These are phyloP conservation scores for Clonostachys rosea DNA, from an alignment of 2,329 filamentous ascomycete genomes.

Conservation along the genomic window DNA sequence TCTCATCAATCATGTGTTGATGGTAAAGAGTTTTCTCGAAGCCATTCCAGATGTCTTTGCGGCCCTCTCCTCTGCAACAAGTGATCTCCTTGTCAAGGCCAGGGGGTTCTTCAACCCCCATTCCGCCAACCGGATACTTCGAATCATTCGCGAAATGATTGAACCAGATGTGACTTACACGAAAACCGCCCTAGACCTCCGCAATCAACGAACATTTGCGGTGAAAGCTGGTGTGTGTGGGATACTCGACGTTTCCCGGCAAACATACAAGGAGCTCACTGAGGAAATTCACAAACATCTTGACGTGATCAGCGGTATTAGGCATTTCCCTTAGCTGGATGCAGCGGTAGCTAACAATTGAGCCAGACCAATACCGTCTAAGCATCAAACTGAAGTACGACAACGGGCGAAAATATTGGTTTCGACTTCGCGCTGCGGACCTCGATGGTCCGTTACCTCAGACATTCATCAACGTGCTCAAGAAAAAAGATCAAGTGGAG, in stretches of 20 bases:
- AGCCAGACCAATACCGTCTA: background rate
- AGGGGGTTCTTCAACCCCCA: slow-evolving; percentile 64
- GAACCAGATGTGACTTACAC: slow-evolving; percentile 80
- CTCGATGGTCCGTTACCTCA: slow-evolving; percentile 60
- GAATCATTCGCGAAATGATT: slow-evolving; percentile 64
- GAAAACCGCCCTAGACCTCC: slow-evolving; percentile 73
- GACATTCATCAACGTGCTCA: slow-evolving; percentile 71
- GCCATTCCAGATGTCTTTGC: slow-evolving; percentile 64
- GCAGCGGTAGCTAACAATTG: background rate
- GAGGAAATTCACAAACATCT: slow-evolving; percentile 72
- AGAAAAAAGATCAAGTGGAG: slow-evolving; percentile 72
- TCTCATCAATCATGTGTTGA: slow-evolving; percentile 79
- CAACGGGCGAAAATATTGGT: slow-evolving; percentile 71
- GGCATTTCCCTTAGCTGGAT: slow-evolving; percentile 4
- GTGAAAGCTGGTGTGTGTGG: slow-evolving; percentile 82
- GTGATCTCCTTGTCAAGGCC: slow-evolving; percentile 62
- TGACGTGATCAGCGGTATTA: slow-evolving; percentile 57
- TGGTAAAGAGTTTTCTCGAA: slow-evolving; percentile 76
- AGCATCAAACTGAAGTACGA: slow-evolving; percentile 61
- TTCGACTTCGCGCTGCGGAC: slow-evolving; percentile 60
- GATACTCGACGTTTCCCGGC: slow-evolving; percentile 80
- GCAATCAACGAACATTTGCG: slow-evolving; percentile 88
- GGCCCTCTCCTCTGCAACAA: slow-evolving; percentile 60
- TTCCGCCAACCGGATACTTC: slow-evolving; percentile 54
- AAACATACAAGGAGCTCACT: slow-evolving; percentile 85